phyloP scores from a whole-genome alignment of 441 rosid species.

The Pelargonium citronellum region DNA sequence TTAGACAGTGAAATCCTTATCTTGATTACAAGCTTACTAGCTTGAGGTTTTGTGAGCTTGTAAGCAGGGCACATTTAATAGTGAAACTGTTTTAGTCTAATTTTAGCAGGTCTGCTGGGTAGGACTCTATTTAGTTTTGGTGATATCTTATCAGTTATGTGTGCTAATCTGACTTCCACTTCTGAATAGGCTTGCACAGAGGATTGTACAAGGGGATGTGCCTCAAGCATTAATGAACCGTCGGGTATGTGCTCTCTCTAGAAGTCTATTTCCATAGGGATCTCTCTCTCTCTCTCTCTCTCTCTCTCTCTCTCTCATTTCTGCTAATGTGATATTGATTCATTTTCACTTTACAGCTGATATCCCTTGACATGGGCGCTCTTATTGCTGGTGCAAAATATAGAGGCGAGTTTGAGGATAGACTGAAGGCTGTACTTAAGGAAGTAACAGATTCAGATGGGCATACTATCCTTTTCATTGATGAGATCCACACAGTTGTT shows the following conservation, averaged over 20 bases:
- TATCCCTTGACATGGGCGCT: constrained; percentile 93
- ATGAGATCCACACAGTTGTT: constrained; percentile 92
- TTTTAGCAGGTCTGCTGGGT: no score
- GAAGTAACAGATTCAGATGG: constrained; percentile 73
- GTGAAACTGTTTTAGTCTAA: neutral
- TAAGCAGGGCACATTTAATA: neutral
- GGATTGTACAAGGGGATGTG: constrained; percentile 96
- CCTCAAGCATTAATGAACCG: constrained; percentile 99
- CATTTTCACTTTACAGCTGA: constrained; percentile 36
- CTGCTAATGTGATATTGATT: neutral
- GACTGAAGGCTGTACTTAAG: constrained; percentile 79
- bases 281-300: neutral
- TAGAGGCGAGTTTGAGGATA: constrained; percentile 96
- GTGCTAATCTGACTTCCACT: constrained; percentile 10
- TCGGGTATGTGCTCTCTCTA: constrained; percentile 41
- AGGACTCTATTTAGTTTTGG: neutral
- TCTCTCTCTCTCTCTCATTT: neutral
- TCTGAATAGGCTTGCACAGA: constrained; percentile 83
- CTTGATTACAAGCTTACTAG: neutral
- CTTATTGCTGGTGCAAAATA: constrained; percentile 95
- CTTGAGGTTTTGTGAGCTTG: constrained; percentile 9
- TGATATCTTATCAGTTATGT: neutral
- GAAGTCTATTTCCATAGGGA: neutral
- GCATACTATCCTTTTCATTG: constrained; percentile 79
- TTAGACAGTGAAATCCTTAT: neutral